Evolutionary conservation across 805 yeast species (phyloP), one percentile per base, ranked within the genome.

Genomic region (Barnettozyma vustinii): DNA sequence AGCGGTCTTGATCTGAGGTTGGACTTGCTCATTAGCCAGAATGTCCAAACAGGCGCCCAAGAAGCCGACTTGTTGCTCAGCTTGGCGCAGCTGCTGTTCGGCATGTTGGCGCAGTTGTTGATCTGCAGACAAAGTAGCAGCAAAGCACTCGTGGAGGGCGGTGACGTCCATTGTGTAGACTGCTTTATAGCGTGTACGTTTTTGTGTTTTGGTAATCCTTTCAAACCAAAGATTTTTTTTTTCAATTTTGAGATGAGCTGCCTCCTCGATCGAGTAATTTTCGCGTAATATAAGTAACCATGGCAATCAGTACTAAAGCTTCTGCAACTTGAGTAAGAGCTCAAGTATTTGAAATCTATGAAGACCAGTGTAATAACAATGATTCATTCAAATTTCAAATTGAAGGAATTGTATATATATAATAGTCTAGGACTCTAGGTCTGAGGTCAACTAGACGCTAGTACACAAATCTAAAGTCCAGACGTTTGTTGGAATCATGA

Each of bases 21-120:
- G 70, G 15, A 76, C 80, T 16, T 75, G 78, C 7, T 67, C 67
- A 19, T 79, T 76, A 16, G 76, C 63, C 18, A 89, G 73, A 45
- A 90, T 83, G 61, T 87, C 92, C 42, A 92, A 69, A 64, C 96
- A 87, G 1, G 92, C 91, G 5, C 85, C 85, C 37, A 88, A 68
- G 61, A 91, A 91, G 5, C 96, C 96, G 1, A 86, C 80, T 3
- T 74, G 64, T 26, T 61, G 58, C 44, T 83, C 79, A 8, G 83
- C 80, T 57, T 74, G 72, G 49, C 75, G 75, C 44, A 91, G 75
- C 56, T 81, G 80, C 1, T 61, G 49, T 66, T 92, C 97, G 0
- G 96, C 94, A 45, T 79, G 77, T 45, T 71, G 73, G 56, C 96
- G 79, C 20, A 75, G 67, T 12, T 66, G 61, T 50, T 77, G 81